phyloP scores from a whole-genome alignment of 352 stramenopile species.

The Pythium monospermum region DNA sequence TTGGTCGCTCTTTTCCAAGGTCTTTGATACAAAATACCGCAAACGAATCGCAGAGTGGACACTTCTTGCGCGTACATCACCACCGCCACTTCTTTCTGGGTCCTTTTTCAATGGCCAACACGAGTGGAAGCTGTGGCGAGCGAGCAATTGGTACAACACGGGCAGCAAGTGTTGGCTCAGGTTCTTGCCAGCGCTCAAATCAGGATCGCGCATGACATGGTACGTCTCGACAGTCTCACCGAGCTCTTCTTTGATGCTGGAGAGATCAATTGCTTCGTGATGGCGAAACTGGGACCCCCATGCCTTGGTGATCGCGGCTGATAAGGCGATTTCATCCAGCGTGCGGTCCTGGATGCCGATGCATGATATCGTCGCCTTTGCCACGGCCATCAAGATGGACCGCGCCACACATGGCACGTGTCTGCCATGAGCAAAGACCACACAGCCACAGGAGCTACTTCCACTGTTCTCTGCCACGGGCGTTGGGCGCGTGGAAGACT shows the following conservation, averaged over 20 bases:
- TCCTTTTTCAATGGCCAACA: conserved; percentile 1
- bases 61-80: conserved; percentile 40
- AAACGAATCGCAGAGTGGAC: conserved; percentile 62
- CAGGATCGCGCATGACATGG: conserved; percentile 12
- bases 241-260: conserved; percentile 8
- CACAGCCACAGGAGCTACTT: conserved; percentile 10
- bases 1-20: background rate
- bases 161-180: conserved; percentile 16
- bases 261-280: conserved; percentile 4
- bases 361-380: background rate
- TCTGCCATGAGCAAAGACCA: conserved; percentile 1
- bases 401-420: conserved; percentile 13
- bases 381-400: background rate
- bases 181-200: conserved; percentile 14
- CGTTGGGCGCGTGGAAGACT: background rate
- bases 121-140: conserved; percentile 8
- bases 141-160: conserved; percentile 5
- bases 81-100: background rate
- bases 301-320: conserved; percentile 1
- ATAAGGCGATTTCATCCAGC: conserved; percentile 6
- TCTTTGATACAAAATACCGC: conserved; percentile 17
- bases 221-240: conserved; percentile 7
- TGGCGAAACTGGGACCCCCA: conserved; percentile 7
- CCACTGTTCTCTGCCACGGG: no score
- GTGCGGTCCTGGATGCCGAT: conserved; percentile 22